phyloP scores from a whole-genome alignment of 2,329 filamentous ascomycete genomes.

The Colletotrichum scovillei region DNA sequence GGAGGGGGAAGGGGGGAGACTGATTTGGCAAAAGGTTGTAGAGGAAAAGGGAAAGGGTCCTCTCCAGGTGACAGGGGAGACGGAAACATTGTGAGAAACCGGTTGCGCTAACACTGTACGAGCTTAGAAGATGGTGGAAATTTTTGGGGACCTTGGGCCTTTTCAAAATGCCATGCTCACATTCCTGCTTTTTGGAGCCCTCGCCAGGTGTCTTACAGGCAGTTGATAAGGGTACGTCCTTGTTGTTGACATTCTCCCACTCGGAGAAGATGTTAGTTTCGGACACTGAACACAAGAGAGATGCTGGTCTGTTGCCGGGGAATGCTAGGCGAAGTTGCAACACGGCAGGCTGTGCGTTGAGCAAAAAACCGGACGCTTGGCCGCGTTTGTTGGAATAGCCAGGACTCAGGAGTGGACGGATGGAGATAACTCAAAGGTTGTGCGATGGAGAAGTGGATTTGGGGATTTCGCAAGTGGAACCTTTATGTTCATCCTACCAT shows the following conservation, averaged over 20 bases:
- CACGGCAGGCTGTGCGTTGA: conserved; percentile 1
- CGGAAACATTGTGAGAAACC: neutral
- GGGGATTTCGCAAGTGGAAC: neutral
- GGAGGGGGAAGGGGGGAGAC: neutral
- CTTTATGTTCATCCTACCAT: conserved; percentile 16
- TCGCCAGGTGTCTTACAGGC: conserved; percentile 16
- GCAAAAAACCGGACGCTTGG: neutral
- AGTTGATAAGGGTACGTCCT: neutral
- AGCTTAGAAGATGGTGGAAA: neutral
- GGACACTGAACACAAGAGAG: neutral
- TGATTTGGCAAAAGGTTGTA: neutral
- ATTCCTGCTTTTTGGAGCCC: conserved; percentile 11
- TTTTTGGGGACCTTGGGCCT: neutral
- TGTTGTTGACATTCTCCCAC: neutral
- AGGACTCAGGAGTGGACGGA: conserved; percentile 11
- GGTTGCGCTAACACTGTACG: too few relatives aligned
- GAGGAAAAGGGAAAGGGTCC: neutral
- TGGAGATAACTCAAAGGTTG: conserved; percentile 5
- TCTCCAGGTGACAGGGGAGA: neutral
- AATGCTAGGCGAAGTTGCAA: conserved; percentile 19
- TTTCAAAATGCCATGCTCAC: conserved; percentile 25
- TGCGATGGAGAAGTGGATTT: conserved; percentile 18
- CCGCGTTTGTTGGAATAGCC: conserved; percentile 1
- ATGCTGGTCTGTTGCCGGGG: conserved; percentile 6
- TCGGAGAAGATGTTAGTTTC: neutral